Evolutionary conservation across 1,139 yeast genomes (phyloP).

Genomic region (Candida tropicalis): DNA sequence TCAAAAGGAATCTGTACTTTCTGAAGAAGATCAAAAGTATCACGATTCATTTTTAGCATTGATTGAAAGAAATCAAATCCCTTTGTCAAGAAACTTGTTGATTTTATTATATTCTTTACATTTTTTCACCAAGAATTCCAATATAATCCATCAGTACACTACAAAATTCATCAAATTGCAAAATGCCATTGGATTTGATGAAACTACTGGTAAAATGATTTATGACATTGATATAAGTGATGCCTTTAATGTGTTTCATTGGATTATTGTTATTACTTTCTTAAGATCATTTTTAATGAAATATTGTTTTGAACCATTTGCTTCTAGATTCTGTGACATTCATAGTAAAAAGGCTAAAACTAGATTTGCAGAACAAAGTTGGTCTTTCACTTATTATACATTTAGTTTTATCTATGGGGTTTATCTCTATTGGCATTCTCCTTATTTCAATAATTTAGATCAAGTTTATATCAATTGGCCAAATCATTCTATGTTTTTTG

Average conservation of each 20-base stretch:
- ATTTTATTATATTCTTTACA: slow-evolving; percentile 31
- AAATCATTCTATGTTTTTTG: slow-evolving; percentile 50
- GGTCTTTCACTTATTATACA: slow-evolving; percentile 69
- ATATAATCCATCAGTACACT: slow-evolving; percentile 28
- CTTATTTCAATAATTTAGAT: slow-evolving; percentile 61
- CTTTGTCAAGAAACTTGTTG: slow-evolving; percentile 34
- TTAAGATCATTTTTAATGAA: slow-evolving; percentile 64
- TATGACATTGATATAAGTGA: slow-evolving; percentile 65
- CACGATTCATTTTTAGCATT: slow-evolving; percentile 30
- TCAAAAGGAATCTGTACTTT: not conserved
- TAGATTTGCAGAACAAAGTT: slow-evolving; percentile 86
- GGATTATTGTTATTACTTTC: slow-evolving; percentile 60
- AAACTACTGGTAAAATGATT: slow-evolving; percentile 19
- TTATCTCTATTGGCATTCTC: slow-evolving; percentile 56
- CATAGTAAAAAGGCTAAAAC: slow-evolving; percentile 52
- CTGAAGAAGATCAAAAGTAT: slow-evolving; percentile 17
- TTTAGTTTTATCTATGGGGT: slow-evolving; percentile 61
- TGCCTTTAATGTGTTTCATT: slow-evolving; percentile 52
- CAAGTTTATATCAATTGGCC: slow-evolving; percentile 79
- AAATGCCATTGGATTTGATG: slow-evolving; percentile 33
- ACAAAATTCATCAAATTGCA: slow-evolving; percentile 54
- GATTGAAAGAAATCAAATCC: slow-evolving; percentile 44
- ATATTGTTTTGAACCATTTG: slow-evolving; percentile 60
- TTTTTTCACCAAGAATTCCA: slow-evolving; percentile 19
- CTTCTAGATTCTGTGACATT: slow-evolving; percentile 47